Base-by-base conservation (phyloP, 495 filamentous ascomycete genomes). In the Immersiella caudata region DNA sequence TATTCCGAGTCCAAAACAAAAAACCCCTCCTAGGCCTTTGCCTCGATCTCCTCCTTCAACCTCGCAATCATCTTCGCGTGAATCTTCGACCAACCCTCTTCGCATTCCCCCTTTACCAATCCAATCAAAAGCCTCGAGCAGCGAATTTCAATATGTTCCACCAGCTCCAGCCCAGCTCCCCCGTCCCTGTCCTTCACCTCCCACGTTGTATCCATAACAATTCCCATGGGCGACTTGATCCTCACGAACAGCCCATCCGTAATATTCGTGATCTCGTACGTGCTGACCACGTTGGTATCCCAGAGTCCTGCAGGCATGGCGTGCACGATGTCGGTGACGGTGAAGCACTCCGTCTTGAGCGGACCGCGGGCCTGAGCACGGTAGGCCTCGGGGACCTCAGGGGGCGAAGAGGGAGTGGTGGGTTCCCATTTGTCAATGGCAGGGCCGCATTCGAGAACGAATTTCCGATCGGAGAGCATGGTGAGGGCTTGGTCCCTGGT, bases 391-490 rank as follows among this genome's bases (percentile, higher is more conserved):
- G 71, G 74, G 60, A 73, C 29, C 14, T 49, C 27, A 20, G 71
- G 68, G 36, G 68, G 56, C 16, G 67, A 11, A 5, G 54, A 46
- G 7, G 74, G 67, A 18, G 68, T 67, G 1, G 80, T 57, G 0
- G 62, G 49, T 22, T 78, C 76, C 70, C 74, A 80, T 46, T 76
- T 79, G 55, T 73, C 49, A 60, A 81, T 68, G 71, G 80, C 79
- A 27, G 82, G 81, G 67, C 82, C 78, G 73, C 78, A 79, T 46
- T 65, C 36, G 3, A 84, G 70, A 74, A 81, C 77, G 74, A 82
- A 81, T 4, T 65, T 68, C 69, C 82, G 89, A 75, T 88, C 84
- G 67, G 90, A 89, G 8, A 92, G 85, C 14, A 87, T 83, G 51
- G 81, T 77, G 46, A 92, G 75, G 46, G 87, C 89, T 11, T 82